These are phyloP conservation scores for Diaporthe sp. DNA, from an alignment of 2,329 filamentous ascomycete species.

Conservation along the genomic window DNA sequence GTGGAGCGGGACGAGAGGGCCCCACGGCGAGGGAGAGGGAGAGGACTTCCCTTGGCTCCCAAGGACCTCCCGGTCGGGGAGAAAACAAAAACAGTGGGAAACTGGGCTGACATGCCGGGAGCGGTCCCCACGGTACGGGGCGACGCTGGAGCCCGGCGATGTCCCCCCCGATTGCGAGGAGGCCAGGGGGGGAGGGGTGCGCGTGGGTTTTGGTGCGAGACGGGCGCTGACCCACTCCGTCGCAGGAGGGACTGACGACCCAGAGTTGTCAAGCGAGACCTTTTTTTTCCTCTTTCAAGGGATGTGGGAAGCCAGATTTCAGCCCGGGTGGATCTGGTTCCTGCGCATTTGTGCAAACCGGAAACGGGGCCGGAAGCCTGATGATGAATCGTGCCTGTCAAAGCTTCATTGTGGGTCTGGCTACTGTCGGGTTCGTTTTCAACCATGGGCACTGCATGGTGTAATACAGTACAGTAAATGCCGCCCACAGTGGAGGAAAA, in stretches of 20 bases:
- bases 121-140: constrained; percentile 21
- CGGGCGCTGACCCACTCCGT: constrained; percentile 15
- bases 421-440: neutral
- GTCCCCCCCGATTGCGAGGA: neutral
- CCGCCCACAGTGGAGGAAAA: constrained; percentile 6
- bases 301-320: constrained; percentile 24
- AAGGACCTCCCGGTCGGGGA: constrained; percentile 14
- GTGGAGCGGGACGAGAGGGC: constrained; percentile 8
- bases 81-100: constrained; percentile 22
- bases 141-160: constrained; percentile 6
- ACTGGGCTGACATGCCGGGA: constrained; percentile 29
- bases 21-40: neutral
- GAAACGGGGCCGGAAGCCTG: constrained; percentile 32
- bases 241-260: constrained; percentile 21
- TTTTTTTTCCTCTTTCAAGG: constrained; percentile 9
- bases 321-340: constrained; percentile 30
- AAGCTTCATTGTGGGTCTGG: constrained; percentile 4
- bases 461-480: neutral
- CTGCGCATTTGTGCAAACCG: constrained; percentile 16
- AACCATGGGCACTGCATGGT: neutral
- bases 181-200: neutral
- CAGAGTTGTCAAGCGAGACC: constrained; percentile 19
- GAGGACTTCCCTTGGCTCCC: neutral
- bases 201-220: constrained; percentile 17
- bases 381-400: constrained; percentile 21